Conservation (phyloP, 805 yeast species). For the Myxozyma mucilagina region DNA sequence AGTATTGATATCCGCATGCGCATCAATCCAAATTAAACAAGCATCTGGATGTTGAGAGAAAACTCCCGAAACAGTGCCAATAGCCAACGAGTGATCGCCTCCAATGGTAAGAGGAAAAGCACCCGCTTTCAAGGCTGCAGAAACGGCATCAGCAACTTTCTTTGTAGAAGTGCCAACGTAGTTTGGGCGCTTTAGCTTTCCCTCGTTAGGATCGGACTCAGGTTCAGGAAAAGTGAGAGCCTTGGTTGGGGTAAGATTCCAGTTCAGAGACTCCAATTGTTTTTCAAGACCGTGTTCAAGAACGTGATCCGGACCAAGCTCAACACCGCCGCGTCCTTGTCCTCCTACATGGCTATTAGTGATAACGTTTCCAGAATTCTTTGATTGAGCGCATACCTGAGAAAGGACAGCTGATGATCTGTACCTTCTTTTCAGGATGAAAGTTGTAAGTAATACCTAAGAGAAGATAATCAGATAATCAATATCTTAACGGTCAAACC, state of each 20-base stretch:
- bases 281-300: constrained; percentile 67
- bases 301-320: constrained; percentile 84
- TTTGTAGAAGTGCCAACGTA: constrained; percentile 75
- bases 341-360: constrained; percentile 58
- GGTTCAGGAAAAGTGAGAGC: constrained; percentile 41
- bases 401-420: constrained; percentile 88
- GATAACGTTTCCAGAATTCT: neutral
- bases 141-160: constrained; percentile 61
- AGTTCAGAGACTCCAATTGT: constrained; percentile 67
- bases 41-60: constrained; percentile 79
- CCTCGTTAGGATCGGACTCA: constrained; percentile 50
- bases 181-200: constrained; percentile 66
- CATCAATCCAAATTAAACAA: constrained; percentile 93
- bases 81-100: constrained; percentile 96
- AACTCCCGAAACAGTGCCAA: constrained; percentile 87
- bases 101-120: constrained; percentile 82
- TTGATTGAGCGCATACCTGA: constrained; percentile 41
- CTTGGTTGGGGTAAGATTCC: constrained; percentile 50
- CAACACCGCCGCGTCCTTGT: constrained; percentile 92
- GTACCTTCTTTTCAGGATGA: constrained; percentile 55
- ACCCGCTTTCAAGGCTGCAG: constrained; percentile 49
- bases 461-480: neutral
- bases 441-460: constrained; percentile 42
- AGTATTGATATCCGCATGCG: constrained; percentile 96
- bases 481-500: too few species aligned